Percentiles rank a stretch among this genome's conserved stretches.
Conservation (phyloP, 805 yeast genomes). For the Hanseniaspora lachancei region DNA sequence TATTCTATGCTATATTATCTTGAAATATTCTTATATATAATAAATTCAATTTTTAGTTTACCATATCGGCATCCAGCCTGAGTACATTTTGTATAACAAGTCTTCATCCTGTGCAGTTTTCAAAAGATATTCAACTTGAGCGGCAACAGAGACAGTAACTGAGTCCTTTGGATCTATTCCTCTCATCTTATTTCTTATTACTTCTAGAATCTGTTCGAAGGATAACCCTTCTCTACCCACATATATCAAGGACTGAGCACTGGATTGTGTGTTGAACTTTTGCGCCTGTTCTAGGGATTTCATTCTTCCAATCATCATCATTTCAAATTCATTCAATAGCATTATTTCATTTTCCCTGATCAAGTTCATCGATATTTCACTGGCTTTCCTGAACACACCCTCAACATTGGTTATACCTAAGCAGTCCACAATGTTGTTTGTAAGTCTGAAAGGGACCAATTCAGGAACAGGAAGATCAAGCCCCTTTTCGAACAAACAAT, state of each 20-base stretch:
- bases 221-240: slow-evolving; percentile 36
- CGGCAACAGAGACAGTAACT: slow-evolving; percentile 75
- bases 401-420: slow-evolving; percentile 79
- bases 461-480: slow-evolving; percentile 71
- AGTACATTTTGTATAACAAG: slow-evolving; percentile 71
- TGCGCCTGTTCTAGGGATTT: slow-evolving; percentile 16
- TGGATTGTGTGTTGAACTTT: slow-evolving; percentile 49
- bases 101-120: slow-evolving; percentile 66
- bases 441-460: slow-evolving; percentile 83
- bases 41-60: slow-evolving; percentile 18
- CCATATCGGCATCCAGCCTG: slow-evolving; percentile 82
- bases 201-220: slow-evolving; percentile 49
- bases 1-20: not conserved
- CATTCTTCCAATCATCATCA: slow-evolving; percentile 76
- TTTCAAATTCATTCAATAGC: slow-evolving; percentile 79
- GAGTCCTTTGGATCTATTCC: slow-evolving; percentile 76
- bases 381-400: slow-evolving; percentile 72
- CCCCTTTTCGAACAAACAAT: slow-evolving; percentile 83
- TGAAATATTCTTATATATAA: not conserved
- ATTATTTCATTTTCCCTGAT: slow-evolving; percentile 70
- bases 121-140: slow-evolving; percentile 81
- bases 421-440: slow-evolving; percentile 80
- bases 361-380: slow-evolving; percentile 68
- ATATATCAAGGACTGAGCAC: slow-evolving; percentile 17
- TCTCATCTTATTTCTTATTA: slow-evolving; percentile 64